Conservation (phyloP, 176 grass and related monocot species). For the bread wheat (Triticum aestivum) region DNA sequence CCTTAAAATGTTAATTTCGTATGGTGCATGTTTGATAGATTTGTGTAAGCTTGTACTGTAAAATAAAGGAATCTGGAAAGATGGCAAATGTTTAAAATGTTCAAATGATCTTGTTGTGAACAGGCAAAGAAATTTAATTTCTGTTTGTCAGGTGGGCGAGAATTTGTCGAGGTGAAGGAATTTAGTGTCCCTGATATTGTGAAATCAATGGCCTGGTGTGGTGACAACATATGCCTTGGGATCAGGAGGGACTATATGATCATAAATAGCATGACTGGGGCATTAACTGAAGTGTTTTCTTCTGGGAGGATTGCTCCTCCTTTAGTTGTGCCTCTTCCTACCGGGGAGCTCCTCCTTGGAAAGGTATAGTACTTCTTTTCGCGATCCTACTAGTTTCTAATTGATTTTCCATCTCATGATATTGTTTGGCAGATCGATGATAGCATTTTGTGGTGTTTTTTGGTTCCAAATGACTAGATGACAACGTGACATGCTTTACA, state of each 20-base stretch:
- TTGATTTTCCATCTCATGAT: conserved; percentile 28
- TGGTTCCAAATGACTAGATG: conserved; percentile 9
- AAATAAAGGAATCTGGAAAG: conserved; percentile 21
- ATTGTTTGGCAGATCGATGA: background rate
- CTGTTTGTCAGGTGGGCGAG: conserved; percentile 68
- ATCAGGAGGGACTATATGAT: conserved; percentile 91
- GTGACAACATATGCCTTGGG: conserved; percentile 91
- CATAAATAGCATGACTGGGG: conserved; percentile 83
- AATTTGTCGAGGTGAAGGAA: conserved; percentile 96
- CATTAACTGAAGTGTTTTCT: conserved; percentile 87
- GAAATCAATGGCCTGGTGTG: conserved; percentile 95
- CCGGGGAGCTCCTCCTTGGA: conserved; percentile 82
- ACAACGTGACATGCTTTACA: background rate
- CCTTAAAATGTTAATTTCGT: background rate
- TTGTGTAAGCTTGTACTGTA: conserved; percentile 14
- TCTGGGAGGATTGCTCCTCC: conserved; percentile 88
- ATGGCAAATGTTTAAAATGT: conserved; percentile 15
- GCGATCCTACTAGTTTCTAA: conserved; percentile 8
- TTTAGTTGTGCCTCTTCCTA: conserved; percentile 80
- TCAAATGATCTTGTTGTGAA: conserved; percentile 30
- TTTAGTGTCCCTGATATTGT: conserved; percentile 81
- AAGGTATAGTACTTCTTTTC: conserved; percentile 54
- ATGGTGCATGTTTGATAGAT: conserved; percentile 13
- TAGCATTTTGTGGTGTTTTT: background rate
- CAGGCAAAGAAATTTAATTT: background rate